Evolutionary conservation across 1,284 basidiomycete species (phyloP), one percentile per base, ranked within the genome.

Genomic region (Farysia itapuensis): DNA sequence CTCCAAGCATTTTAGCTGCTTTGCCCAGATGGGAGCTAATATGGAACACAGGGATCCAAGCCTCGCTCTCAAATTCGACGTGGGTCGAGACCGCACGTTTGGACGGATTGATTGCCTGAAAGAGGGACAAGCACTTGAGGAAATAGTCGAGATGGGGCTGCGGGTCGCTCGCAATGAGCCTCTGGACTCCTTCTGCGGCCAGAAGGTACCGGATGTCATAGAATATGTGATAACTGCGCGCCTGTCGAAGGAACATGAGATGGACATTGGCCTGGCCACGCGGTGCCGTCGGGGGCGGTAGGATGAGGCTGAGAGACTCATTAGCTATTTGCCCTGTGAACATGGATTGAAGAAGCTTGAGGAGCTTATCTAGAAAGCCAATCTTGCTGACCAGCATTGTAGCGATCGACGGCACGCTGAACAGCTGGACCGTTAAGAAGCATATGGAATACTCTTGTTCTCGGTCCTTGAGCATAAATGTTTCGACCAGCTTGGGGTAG

Each of bases 401-500:
- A 1, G 71, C 74, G 29, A 76, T 66, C 19, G 70, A 74, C 3
- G 74, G 74, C 13, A 76, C 74, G 23, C 67, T 74, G 56, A 75
- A 76, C 33, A 76, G 61, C 52, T 76, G 74, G 12, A 76, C 74
- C 13, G 72, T 70, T 22, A 76, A 42, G 50, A 72, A 59, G 49
- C 61, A 65, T 28, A 72, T 59, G n/a, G 74, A 75, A 23, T 73
- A 70, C 40, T 76, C 74, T 30, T 63, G 68, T 53, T 76, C 74
- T 26, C 74, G 64, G 29, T 76, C 74, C 22, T 51, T 63, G 35
- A 76, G 37, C 44, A 72, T 71, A 40, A 75, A 75, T 3, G 64
- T 67, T 65, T 76, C 74, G 40, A 74, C 54, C 16, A 75, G 42
- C 36, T 64, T 59, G 14, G 69, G 54, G 30, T 75, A 76, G 38